These are phyloP conservation scores for Aspergillus neotritici DNA, from an alignment of 2,329 filamentous ascomycete genomes.

Conservation along the genomic window DNA sequence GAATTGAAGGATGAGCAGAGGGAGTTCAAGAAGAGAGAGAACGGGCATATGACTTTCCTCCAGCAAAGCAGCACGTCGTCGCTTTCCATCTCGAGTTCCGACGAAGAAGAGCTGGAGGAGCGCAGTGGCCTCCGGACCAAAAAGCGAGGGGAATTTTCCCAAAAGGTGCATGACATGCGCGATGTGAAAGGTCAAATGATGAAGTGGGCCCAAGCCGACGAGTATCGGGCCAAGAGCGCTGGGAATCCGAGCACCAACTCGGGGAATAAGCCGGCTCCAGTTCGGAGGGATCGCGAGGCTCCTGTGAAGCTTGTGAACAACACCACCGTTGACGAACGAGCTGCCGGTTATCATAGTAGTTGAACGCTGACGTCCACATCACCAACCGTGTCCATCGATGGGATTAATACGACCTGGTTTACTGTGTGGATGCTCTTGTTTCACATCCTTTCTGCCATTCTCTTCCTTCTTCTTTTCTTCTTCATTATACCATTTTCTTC, in stretches of 20 bases:
- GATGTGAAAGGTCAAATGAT: conserved; percentile 34
- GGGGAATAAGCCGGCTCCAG: not conserved
- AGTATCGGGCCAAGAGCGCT: conserved; percentile 7
- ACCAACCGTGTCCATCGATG: too few relatives aligned
- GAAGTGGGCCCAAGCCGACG: conserved; percentile 31
- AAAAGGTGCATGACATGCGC: conserved; percentile 32
- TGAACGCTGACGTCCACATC: too few relatives aligned
- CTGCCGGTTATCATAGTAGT: not conserved
- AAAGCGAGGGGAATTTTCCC: conserved; percentile 24
- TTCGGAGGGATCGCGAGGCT: not conserved
- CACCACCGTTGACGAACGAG: not conserved
- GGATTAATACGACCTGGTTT: too few relatives aligned
- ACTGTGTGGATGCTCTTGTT: too few relatives aligned
- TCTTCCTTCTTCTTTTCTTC: too few relatives aligned
- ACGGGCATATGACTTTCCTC: conserved; percentile 49
- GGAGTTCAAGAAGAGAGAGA: conserved; percentile 63
- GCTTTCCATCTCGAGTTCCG: conserved; percentile 50
- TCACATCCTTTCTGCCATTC: too few relatives aligned
- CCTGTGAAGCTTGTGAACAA: not conserved
- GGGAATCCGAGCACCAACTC: not conserved
- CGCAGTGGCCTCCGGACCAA: conserved; percentile 21
- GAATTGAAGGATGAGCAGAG: conserved; percentile 72
- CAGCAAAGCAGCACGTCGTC: conserved; percentile 45
- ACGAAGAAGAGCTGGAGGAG: conserved; percentile 54
- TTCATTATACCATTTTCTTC: too few relatives aligned